Evolutionary conservation across 2,329 filamentous ascomycete genomes (phyloP).

Genomic region (Aspergillus texensis): DNA sequence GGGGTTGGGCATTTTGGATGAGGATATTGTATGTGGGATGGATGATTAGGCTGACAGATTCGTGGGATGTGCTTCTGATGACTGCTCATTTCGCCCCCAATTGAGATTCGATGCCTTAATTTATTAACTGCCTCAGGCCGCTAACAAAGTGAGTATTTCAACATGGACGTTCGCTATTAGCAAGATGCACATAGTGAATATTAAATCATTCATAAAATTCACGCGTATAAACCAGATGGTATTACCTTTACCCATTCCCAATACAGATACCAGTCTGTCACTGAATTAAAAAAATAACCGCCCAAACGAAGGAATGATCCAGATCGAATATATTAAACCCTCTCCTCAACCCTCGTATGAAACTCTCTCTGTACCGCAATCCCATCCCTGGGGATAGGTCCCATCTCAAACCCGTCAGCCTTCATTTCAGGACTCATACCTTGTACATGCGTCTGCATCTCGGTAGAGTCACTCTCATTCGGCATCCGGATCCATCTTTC

Average conservation of each 20-base stretch:
- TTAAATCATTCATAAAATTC: neutral
- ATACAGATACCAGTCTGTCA: rapidly evolving
- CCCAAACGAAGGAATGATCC: neutral
- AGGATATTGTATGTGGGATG: neutral
- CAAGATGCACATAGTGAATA: neutral
- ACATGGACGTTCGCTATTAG: too few species aligned
- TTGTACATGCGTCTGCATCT: neutral
- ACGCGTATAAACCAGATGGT: too few species aligned
- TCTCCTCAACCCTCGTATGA: neutral
- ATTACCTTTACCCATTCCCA: neutral
- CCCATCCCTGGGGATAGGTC: neutral
- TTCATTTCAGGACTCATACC: neutral
- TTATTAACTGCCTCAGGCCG: neutral
- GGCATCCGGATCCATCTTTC: constrained; percentile 11
- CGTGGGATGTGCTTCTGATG: too few species aligned
- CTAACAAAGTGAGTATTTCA: too few species aligned
- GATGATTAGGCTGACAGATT: neutral
- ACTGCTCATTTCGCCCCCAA: neutral
- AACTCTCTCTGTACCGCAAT: neutral
- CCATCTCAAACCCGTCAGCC: neutral
- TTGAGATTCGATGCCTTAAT: neutral
- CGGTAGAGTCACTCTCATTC: neutral
- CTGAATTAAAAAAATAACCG: neutral
- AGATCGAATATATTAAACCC: neutral
- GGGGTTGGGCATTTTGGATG: neutral